These are phyloP conservation scores for Colletotrichum sp. DNA, from an alignment of 2,329 filamentous ascomycete species.

Conservation along the genomic window DNA sequence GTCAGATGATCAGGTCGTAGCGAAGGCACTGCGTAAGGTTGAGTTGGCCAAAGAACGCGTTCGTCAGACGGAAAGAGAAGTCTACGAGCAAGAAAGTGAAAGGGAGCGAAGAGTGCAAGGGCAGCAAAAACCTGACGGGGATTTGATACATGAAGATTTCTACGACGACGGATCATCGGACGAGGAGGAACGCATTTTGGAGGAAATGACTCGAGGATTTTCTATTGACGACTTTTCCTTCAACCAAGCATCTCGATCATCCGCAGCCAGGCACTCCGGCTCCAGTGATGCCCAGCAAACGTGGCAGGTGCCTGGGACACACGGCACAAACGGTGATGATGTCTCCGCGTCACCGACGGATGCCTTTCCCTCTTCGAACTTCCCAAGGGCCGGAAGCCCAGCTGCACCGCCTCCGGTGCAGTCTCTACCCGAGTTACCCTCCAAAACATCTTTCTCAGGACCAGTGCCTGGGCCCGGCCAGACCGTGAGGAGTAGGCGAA, in stretches of 20 bases:
- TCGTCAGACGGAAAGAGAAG: constrained; percentile 75
- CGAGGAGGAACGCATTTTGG: constrained; percentile 79
- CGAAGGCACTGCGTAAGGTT: constrained; percentile 67
- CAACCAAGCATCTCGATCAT: background rate
- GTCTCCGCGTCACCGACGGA: background rate
- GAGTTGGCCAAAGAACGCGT: constrained; percentile 79
- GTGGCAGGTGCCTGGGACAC: constrained; percentile 73
- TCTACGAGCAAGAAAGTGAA: constrained; percentile 48
- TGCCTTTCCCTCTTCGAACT: constrained; percentile 23
- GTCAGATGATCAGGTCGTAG: constrained; percentile 38
- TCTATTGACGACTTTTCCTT: constrained; percentile 75
- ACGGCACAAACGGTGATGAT: background rate
- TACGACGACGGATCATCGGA: constrained; percentile 69
- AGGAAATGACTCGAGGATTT: constrained; percentile 87
- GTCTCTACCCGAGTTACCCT: constrained; percentile 49
- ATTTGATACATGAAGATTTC: constrained; percentile 52
- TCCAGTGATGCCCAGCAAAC: constrained; percentile 81
- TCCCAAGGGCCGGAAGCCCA: constrained; percentile 27
- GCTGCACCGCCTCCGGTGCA: constrained; percentile 55
- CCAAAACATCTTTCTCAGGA: constrained; percentile 28
- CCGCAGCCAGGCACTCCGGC: constrained; percentile 78
- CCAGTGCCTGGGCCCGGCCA: constrained; percentile 37
- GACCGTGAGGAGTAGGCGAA: constrained; percentile 74
- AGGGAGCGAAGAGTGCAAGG: constrained; percentile 16
- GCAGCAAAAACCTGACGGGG: constrained; percentile 45